Evolutionary conservation across 208 protist genomes (phyloP).

Genomic region (Angomonas deanei): DNA sequence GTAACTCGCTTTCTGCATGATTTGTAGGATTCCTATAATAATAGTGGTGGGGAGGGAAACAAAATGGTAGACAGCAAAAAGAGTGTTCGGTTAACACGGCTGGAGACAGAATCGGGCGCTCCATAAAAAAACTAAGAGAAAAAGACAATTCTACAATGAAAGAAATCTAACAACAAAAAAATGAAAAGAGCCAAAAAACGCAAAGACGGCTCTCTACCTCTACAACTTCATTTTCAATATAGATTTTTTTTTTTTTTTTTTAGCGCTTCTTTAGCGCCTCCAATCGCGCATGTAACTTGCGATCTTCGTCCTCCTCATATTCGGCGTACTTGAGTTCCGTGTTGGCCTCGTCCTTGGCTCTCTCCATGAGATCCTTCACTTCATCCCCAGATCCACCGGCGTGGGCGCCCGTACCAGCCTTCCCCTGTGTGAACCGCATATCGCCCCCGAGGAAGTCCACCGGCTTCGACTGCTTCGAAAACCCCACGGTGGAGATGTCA

Average conservation of each 20-base stretch:
- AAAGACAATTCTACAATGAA: no score
- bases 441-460: conserved; percentile 45
- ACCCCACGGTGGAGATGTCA: conserved; percentile 70
- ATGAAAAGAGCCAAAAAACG: no score
- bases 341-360: conserved; percentile 39
- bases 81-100: no score
- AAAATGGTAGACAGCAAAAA: no score
- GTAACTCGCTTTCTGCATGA: no score
- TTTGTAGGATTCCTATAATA: no score
- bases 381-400: conserved; percentile 38
- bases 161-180: no score
- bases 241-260: conserved; percentile 5
- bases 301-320: conserved; percentile 35
- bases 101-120: no score
- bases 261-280: conserved; percentile 22
- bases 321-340: conserved; percentile 45
- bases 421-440: conserved; percentile 6
- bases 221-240: background rate
- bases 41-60: no score
- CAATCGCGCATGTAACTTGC: conserved; percentile 36
- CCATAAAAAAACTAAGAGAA: no score
- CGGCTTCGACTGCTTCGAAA: conserved; percentile 20
- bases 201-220: no score
- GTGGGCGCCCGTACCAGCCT: background rate
- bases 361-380: conserved; percentile 32